These are phyloP conservation scores for Carallia pectinifolia DNA, from an alignment of 345 rosid genomes.

Conservation along the genomic window DNA sequence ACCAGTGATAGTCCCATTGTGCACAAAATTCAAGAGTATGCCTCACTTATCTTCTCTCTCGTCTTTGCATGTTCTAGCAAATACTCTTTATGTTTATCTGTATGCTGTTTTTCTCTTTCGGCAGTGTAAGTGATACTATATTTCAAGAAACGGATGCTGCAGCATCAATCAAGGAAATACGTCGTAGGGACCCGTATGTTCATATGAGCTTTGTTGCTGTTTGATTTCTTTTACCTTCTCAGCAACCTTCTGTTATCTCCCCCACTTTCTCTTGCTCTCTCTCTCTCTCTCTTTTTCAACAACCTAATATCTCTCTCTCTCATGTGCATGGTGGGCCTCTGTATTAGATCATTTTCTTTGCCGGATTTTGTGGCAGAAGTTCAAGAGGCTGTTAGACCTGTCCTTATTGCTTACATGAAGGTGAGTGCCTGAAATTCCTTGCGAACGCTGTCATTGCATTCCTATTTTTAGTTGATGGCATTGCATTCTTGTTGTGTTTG, in stretches of 20 bases:
- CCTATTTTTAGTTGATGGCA: background rate
- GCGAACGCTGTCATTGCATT: background rate
- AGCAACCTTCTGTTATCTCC: background rate
- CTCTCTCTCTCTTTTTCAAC: background rate
- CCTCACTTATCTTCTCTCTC: constrained; percentile 8
- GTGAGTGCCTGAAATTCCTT: constrained; percentile 29
- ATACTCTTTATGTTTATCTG: background rate
- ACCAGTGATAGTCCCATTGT: constrained; percentile 92
- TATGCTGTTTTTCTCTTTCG: constrained; percentile 22
- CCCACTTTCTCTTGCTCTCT: too few species aligned
- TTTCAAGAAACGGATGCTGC: constrained; percentile 93
- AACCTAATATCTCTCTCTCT: background rate
- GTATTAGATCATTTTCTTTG: constrained; percentile 77
- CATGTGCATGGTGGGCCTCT: constrained; percentile 14
- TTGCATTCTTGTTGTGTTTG: background rate
- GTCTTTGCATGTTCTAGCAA: background rate
- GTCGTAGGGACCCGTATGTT: constrained; percentile 85
- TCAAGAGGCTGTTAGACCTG: constrained; percentile 84
- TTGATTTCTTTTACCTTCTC: constrained; percentile 9
- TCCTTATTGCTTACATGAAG: constrained; percentile 77
- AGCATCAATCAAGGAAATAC: constrained; percentile 77
- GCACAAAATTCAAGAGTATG: constrained; percentile 96
- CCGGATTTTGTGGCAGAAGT: constrained; percentile 83
- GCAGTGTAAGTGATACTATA: constrained; percentile 76
- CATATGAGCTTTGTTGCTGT: constrained; percentile 7